A percentile compares a stretch with the other conserved stretches of the same genome.
Conservation (phyloP, 2,329 filamentous ascomycete species). For the Nemania bipapillata region DNA sequence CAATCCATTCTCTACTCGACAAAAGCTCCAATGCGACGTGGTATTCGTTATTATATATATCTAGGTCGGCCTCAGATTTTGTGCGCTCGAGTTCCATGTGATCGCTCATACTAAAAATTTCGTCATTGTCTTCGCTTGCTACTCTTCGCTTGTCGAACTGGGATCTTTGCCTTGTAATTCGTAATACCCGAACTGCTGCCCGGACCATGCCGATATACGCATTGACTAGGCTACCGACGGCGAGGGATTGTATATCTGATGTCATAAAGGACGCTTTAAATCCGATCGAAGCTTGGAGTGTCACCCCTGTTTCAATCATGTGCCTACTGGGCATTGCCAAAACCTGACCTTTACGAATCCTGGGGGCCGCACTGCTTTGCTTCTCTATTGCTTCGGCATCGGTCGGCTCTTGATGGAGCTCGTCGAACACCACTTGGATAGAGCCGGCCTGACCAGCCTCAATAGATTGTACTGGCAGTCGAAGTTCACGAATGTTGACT, state of each 20-base stretch:
- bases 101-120: slow-evolving; percentile 69
- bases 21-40: slow-evolving; percentile 76
- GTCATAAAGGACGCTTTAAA: slow-evolving; percentile 78
- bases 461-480: slow-evolving; percentile 81
- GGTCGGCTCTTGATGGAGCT: slow-evolving; percentile 50
- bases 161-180: slow-evolving; percentile 56
- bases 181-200: slow-evolving; percentile 78
- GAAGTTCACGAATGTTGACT: slow-evolving; percentile 86
- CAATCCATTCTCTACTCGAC: slow-evolving; percentile 76
- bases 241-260: slow-evolving; percentile 69
- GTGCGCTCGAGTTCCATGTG: slow-evolving; percentile 55
- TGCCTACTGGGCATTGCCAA: slow-evolving; percentile 71
- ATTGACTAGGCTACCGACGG: slow-evolving; percentile 76
- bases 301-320: slow-evolving; percentile 66
- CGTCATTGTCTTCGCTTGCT: slow-evolving; percentile 59
- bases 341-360: slow-evolving; percentile 83
- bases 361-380: slow-evolving; percentile 51
- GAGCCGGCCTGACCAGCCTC: slow-evolving; percentile 88
- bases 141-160: slow-evolving; percentile 45
- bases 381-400: slow-evolving; percentile 47
- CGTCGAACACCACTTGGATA: slow-evolving; percentile 76
- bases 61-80: slow-evolving; percentile 44
- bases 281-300: slow-evolving; percentile 72
- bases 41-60: slow-evolving; percentile 52
- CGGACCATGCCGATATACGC: slow-evolving; percentile 89